phyloP scores from a whole-genome alignment of 805 yeast species.

The Saccharomycopsis oosterbeekiorum region DNA sequence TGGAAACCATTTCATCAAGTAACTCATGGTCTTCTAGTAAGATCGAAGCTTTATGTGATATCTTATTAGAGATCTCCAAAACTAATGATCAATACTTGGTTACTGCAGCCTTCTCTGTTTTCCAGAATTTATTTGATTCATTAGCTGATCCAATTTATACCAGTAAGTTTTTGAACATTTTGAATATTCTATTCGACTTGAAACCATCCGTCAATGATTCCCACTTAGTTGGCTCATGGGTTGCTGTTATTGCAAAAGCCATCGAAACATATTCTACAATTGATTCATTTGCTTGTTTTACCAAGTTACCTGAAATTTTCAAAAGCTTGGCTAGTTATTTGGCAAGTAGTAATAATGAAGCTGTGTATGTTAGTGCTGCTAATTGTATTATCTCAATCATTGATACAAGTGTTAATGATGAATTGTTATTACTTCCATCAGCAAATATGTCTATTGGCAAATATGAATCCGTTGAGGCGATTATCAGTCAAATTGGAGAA shows the following conservation, averaged over 20 bases:
- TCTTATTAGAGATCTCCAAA: slow-evolving; percentile 63
- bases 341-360: slow-evolving; percentile 45
- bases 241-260: slow-evolving; percentile 87
- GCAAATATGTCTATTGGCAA: slow-evolving; percentile 21
- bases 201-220: slow-evolving; percentile 76
- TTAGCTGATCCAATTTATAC: slow-evolving; percentile 51
- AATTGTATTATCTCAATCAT: slow-evolving; percentile 78
- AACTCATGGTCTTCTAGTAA: slow-evolving; percentile 74
- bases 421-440: slow-evolving; percentile 44
- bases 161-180: slow-evolving; percentile 52
- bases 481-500: slow-evolving; percentile 42
- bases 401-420: slow-evolving; percentile 56
- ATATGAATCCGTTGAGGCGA: slow-evolving; percentile 48
- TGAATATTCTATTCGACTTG: slow-evolving; percentile 65
- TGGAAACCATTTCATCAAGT: slow-evolving; percentile 59
- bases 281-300: slow-evolving; percentile 42
- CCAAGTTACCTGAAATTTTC: slow-evolving; percentile 47
- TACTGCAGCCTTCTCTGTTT: slow-evolving; percentile 73
- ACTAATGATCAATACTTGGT: slow-evolving; percentile 79
- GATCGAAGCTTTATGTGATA: slow-evolving; percentile 65
- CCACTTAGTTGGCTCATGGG: slow-evolving; percentile 89
- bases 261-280: slow-evolving; percentile 43
- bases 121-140: slow-evolving; percentile 67
- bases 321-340: slow-evolving; percentile 54
- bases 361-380: slow-evolving; percentile 65